Evolutionary conservation across 2,329 filamentous ascomycete genomes (phyloP).

Genomic region (Boeremia lycopersici): DNA sequence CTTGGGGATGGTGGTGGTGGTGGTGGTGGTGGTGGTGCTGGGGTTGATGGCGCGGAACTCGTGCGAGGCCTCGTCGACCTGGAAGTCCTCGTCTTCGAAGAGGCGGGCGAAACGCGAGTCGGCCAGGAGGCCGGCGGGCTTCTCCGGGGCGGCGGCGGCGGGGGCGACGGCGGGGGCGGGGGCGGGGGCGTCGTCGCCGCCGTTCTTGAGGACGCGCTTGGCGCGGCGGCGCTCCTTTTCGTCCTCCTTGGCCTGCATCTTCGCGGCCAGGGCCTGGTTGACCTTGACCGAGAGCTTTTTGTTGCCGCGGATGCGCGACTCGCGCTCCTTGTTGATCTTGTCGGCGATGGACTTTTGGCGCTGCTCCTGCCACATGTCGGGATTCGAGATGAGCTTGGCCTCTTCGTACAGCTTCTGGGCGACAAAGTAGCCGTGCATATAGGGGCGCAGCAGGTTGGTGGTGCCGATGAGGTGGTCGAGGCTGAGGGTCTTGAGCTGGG

Average conservation of each 20-base stretch:
- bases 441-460: conserved; percentile 86
- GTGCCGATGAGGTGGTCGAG: conserved; percentile 88
- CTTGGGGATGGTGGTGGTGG: conserved; percentile 63
- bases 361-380: conserved; percentile 92
- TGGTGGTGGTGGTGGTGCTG: conserved; percentile 72
- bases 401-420: conserved; percentile 95
- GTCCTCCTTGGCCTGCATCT: conserved; percentile 70
- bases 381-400: conserved; percentile 88
- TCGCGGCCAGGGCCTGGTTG: conserved; percentile 75
- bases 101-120: conserved; percentile 87
- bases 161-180: conserved; percentile 23
- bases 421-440: conserved; percentile 99
- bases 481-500: conserved; percentile 84
- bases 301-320: conserved; percentile 87
- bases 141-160: conserved; percentile 25
- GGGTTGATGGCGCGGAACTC: conserved; percentile 92
- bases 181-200: conserved; percentile 60
- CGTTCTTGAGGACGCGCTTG: conserved; percentile 61
- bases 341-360: conserved; percentile 88
- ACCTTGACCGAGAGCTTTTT: conserved; percentile 93
- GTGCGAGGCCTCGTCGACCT: conserved; percentile 83
- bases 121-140: conserved; percentile 66
- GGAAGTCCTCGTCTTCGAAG: conserved; percentile 93
- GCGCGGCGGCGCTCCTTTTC: conserved; percentile 61
- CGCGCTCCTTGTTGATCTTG: conserved; percentile 96